A percentile compares a stretch with the other conserved stretches of the same genome.
Evolutionary conservation across 176 grass and related monocot genomes (phyloP).

Genomic region (Pontederia crassipes): DNA sequence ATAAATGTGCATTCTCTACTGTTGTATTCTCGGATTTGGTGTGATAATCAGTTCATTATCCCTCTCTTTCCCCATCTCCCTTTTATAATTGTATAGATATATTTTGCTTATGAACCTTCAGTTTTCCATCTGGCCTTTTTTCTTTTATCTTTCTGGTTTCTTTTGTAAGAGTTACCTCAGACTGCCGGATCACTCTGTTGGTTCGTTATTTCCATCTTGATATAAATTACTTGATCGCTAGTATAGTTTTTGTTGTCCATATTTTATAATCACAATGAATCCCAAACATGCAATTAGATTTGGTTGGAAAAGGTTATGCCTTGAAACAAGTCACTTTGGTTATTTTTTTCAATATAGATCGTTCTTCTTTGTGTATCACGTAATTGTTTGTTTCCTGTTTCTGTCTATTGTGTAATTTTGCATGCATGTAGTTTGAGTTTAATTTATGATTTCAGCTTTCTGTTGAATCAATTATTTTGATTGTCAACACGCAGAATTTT

Average conservation of each 20-base stretch:
- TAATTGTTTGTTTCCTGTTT: no score
- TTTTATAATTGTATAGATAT: background rate
- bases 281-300: no score
- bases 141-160: background rate
- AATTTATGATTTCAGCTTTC: background rate
- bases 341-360: background rate
- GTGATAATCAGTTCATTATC: background rate
- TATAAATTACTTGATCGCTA: no score
- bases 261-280: no score
- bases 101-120: background rate
- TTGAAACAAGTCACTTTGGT: no score
- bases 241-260: no score
- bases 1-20: no score
- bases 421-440: background rate
- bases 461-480: background rate
- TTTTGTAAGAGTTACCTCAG: no score
- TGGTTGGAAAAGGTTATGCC: no score
- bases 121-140: background rate
- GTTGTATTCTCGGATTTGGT: background rate
- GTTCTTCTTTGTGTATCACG: background rate
- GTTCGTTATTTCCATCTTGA: no score
- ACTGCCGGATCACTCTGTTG: no score
- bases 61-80: background rate
- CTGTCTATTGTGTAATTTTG: no score
- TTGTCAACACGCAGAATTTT: constrained; percentile 21